Conservation (phyloP, 192 early-diverging fungal genomes). For the Linnemannia hyalina region DNA sequence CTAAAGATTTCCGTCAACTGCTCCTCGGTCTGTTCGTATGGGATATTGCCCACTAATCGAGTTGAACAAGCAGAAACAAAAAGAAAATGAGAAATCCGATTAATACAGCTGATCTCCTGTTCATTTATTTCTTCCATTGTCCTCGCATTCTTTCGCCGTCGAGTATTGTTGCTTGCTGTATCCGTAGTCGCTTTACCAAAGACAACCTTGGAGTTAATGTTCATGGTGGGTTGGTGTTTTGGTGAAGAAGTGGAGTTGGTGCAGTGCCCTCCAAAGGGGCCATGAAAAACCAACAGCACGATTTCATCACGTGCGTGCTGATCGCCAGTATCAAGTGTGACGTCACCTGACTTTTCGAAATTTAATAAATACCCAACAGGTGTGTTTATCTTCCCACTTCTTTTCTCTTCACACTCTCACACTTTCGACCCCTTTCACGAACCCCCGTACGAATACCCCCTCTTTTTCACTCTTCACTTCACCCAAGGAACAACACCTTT, state of each 20-base stretch:
- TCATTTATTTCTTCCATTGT: not conserved
- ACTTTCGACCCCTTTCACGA: not conserved
- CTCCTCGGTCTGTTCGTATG: constrained; percentile 92
- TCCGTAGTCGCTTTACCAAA: constrained; percentile 46
- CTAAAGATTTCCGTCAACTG: constrained; percentile 94
- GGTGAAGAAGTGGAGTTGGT: not conserved
- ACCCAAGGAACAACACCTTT: not conserved
- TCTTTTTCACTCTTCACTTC: not conserved
- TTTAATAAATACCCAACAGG: not conserved
- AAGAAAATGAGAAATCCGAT: not conserved
- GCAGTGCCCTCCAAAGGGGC: not conserved
- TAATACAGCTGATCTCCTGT: not conserved
- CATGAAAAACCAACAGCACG: not conserved
- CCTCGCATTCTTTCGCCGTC: not conserved
- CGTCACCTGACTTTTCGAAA: no score
- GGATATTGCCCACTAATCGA: constrained; percentile 80
- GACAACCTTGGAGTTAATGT: constrained; percentile 56
- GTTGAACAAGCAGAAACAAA: not conserved
- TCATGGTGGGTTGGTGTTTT: constrained; percentile 27
- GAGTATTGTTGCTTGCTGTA: not conserved
- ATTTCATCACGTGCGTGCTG: no score
- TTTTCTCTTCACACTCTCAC: not conserved
- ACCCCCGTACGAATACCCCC: not conserved
- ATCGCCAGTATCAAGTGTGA: no score
- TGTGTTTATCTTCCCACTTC: not conserved